Percentiles rank a stretch among this genome's conserved stretches.
Conservation (phyloP, 2,329 filamentous ascomycete genomes). For the Macrophomina phaseolina region DNA sequence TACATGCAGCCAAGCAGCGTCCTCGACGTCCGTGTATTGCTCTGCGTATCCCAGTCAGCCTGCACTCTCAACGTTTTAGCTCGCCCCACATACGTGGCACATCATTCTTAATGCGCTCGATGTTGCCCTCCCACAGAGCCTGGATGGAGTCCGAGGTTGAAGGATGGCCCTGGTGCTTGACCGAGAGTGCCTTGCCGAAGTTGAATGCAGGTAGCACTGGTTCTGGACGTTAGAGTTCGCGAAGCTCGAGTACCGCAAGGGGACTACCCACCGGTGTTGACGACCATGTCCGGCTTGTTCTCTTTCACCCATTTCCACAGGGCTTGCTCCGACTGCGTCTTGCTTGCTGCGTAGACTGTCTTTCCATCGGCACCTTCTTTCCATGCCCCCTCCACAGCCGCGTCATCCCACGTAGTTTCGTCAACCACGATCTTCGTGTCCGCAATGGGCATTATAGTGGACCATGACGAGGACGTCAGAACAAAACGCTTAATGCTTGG, state of each 20-base stretch:
- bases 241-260: no score
- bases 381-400: constrained; percentile 40
- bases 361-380: constrained; percentile 34
- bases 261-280: constrained; percentile 40
- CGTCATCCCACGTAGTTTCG: constrained; percentile 41
- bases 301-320: constrained; percentile 51
- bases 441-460: constrained; percentile 35
- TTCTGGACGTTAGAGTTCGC: background rate
- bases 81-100: constrained; percentile 14
- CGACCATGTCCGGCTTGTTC: constrained; percentile 47
- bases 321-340: constrained; percentile 49
- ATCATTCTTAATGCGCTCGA: background rate
- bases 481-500: constrained; percentile 52
- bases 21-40: constrained; percentile 32
- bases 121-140: constrained; percentile 30
- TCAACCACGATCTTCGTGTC: constrained; percentile 39
- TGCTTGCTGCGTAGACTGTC: constrained; percentile 49
- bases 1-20: constrained; percentile 34
- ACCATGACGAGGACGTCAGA: constrained; percentile 50
- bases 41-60: constrained; percentile 15
- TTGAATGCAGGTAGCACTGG: constrained; percentile 27
- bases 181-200: constrained; percentile 30
- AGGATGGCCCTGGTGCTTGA: constrained; percentile 31
- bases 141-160: constrained; percentile 29
- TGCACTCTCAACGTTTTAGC: background rate